Evolutionary conservation across 2,329 filamentous ascomycete species (phyloP), one percentile per base, ranked within the genome.

Genomic region (Thelonectria blattea): DNA sequence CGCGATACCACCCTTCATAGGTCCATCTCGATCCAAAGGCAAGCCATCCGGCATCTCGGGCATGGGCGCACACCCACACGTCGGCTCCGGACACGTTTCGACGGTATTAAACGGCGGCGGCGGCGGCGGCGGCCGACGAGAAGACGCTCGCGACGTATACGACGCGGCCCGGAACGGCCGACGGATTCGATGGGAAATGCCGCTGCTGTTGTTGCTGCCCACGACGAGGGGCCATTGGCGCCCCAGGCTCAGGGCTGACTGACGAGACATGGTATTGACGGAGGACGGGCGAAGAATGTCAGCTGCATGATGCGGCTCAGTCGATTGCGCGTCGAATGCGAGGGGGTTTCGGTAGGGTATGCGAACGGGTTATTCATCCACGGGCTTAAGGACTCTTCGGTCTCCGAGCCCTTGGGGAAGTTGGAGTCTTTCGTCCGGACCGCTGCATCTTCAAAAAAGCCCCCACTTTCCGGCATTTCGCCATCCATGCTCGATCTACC

Each of bases 1-100:
- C 2, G 90, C 82, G 78, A 97, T 93, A 6, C 90, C 89, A 12
- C 91, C 91, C 71, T 91, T 89, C 45, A 97, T 79, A 17, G 84
- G 81, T 41, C 85, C 85, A 62, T 85, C 83, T 68, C 84, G 82
- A 72, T 97, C 93, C 54, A 97, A 93, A 20, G 88, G 85, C 15
- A 96, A 81, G 3, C 85, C 88, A 8, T 83, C 78, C 1, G 89
- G 89, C 78, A 90, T 83, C 12, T 76, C 66, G 0, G 91, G 88
- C 56, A 82, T 89, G 2, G 85, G 78, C n/a, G 88, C 85, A 76
- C 92, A 97, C 12, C 82, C 75, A 76, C 93, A 97, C 65, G 87
- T 91, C 65, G 92, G 87, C 37, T 87, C 82, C 2, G 93, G 93
- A 72, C 93, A 97, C 53, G 79, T 78, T 56, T 76, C 68, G 30